Percentiles rank a stretch among this genome's conserved stretches.
phyloP scores from a whole-genome alignment of 345 rosid genomes.

The Corchorus olitorius region DNA sequence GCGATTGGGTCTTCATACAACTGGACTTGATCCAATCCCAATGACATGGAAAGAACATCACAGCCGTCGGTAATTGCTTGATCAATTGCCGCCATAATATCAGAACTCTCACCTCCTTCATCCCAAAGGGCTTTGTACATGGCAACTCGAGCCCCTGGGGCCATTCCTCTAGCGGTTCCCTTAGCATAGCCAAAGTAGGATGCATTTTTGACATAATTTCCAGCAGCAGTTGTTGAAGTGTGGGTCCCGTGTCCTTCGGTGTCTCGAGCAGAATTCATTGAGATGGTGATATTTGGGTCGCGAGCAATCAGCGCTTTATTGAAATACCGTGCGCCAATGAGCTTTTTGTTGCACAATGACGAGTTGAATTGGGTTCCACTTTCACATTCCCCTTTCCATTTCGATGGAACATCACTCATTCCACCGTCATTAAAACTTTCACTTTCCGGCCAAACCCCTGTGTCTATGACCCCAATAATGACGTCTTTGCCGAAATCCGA shows the following conservation, averaged over 20 bases:
- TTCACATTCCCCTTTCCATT: constrained; percentile 56
- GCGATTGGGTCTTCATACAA: constrained; percentile 54
- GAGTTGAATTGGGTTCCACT: constrained; percentile 47
- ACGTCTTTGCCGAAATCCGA: constrained; percentile 46
- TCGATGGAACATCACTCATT: constrained; percentile 39
- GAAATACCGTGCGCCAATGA: constrained; percentile 55
- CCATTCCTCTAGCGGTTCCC: constrained; percentile 48
- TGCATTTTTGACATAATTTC: constrained; percentile 34
- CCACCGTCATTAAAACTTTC: constrained; percentile 39
- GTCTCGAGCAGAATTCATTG: constrained; percentile 56
- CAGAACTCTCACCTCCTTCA: constrained; percentile 35
- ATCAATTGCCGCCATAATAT: constrained; percentile 53
- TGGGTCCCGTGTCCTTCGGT: constrained; percentile 60
- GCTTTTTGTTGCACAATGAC: constrained; percentile 54
- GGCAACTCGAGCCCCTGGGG: constrained; percentile 48
- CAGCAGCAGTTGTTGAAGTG: constrained; percentile 58
- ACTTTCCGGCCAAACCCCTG: constrained; percentile 62
- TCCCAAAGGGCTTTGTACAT: constrained; percentile 55
- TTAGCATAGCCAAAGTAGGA: constrained; percentile 52
- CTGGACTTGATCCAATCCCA: constrained; percentile 34
- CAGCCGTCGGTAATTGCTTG: constrained; percentile 56
- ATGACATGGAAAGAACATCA: constrained; percentile 52
- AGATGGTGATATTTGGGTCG: constrained; percentile 37
- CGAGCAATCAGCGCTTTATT: constrained; percentile 42
- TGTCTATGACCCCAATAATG: constrained; percentile 48